Evolutionary conservation across 176 grass and related monocot genomes (phyloP), one percentile per base, ranked within the genome.

Genomic region (Aegilops tauschii): DNA sequence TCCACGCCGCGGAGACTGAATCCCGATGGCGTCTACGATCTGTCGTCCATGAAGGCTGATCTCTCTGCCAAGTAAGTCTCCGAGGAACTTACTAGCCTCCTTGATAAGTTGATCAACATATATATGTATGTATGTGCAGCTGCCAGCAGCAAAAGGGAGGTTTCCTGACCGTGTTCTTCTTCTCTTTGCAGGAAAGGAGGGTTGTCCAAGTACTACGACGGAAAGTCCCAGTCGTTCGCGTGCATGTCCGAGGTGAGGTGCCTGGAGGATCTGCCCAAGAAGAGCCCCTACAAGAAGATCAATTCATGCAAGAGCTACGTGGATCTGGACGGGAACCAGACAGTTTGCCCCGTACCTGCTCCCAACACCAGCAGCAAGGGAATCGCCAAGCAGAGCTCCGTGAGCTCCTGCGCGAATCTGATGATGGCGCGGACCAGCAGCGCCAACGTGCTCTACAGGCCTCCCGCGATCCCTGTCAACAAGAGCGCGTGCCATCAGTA

Each of bases 211-310:
- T 95, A 91, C 83, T 98, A 95, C 4, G 90, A 98, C 36, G 96
- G 96, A 17, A 98, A 95, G 80, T 98, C 96, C 6, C 87, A 95
- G 69, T 98, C 96, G 0, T 95, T 93, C 58, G 83, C 85, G 56
- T 95, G 86, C n/a, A 80, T 98, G 74, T 85, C 87, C 7, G 91
- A 93, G 23, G 96, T 87, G 61, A 79, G 87, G 59, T 92, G 90
- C 84, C 65, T 93, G 14, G 91, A 93, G 28, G 96, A 98, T 76
- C 77, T 98, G 20, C 91, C 86, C 28, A 98, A 95, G 82, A 90
- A 79, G 80, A 89, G 9, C 0, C 91, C 93, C 0, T 82, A 71
- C 77, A 93, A 88, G 81, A 90, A 80, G 80, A 86, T 93, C 20
- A 95, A 91, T 44, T 4, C 90, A 65, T 90, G 79, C 77, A 89